A percentile compares a stretch with the other conserved stretches of the same genome.
These are phyloP conservation scores for Boletellus sp. DNA, from an alignment of 768 basidiomycete genomes.

Conservation along the genomic window DNA sequence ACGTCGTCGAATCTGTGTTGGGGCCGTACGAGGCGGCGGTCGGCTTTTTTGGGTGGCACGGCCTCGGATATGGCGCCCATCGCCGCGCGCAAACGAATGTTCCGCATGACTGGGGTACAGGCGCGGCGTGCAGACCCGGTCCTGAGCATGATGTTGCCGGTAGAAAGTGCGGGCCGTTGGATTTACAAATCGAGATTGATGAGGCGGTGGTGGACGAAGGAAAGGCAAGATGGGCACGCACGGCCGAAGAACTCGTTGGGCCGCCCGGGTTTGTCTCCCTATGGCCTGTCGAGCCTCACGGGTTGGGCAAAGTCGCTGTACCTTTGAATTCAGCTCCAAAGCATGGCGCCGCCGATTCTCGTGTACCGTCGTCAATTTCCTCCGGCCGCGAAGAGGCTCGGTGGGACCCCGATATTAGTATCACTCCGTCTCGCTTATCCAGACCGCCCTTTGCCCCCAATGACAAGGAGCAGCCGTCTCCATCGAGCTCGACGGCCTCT, in stretches of 20 bases:
- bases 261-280: slow-evolving; percentile 10
- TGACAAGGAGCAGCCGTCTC: not conserved
- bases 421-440: not conserved
- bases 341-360: not conserved
- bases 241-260: slow-evolving; percentile 22
- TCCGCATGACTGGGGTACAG: not conserved
- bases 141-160: not conserved
- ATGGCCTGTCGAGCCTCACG: not conserved
- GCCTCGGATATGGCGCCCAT: slow-evolving; percentile 16
- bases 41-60: slow-evolving; percentile 29
- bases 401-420: slow-evolving; percentile 16
- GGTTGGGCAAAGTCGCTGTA: not conserved
- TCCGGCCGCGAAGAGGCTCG: not conserved
- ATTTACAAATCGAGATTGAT: slow-evolving; percentile 13
- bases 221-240: slow-evolving; percentile 16
- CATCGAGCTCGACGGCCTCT: not conserved
- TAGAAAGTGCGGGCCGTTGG: not conserved
- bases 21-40: slow-evolving; percentile 26
- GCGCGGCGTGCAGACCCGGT: not conserved
- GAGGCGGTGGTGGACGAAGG: slow-evolving; percentile 26
- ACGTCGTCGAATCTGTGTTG: slow-evolving; percentile 21
- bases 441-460: not conserved
- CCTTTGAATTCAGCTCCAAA: not conserved
- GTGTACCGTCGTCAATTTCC: not conserved
- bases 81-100: not conserved